Evolutionary conservation across 768 basidiomycete species (phyloP), one percentile per base, ranked within the genome.

Genomic region (Phallus indusiatus): DNA sequence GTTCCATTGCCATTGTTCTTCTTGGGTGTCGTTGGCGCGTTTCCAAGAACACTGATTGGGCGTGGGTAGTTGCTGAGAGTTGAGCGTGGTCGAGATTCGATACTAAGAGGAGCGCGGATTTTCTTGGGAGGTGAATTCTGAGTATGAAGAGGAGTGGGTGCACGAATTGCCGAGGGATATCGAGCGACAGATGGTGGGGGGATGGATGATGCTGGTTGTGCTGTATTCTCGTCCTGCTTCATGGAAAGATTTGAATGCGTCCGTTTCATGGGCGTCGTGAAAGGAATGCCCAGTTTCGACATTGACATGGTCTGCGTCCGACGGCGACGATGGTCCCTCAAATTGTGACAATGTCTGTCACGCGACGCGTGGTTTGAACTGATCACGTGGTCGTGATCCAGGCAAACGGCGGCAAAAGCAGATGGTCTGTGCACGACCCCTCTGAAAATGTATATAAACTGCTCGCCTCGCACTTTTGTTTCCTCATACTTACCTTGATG

Each of bases 221-320:
- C 18, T 35, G 28, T 35, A 37, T 24, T n/a, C 14, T 22, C 28
- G 50, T 59, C 57, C 24, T 36, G 28, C 16, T 42, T 12, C 42
- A 42, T 42, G 33, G 47, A 24, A 9, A 51, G 36, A 12, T 52
- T 21, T 21, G 57, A 59, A 12, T 34, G 50, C 33, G 47, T 48
- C 35, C 57, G 57, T 59, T 59, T 59, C 49, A 59, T 52, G 17
- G 57, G 57, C 35, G 57, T 59, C 17, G 57, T 59, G 24, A 59
- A 59, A 18, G 57, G 57, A 10, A 52, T 17, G 22, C 57, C 49
- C 17, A 47, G 20, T 16, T 47, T 52, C 9, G 49, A 36, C 35
- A 37, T 59, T 24, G 57, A 59, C 57, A 59, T 59, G 20, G 18
- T n/a, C 50, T 18, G 50, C 20, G 28, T 28, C 7, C 28, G 28